Percentiles rank a stretch among this genome's conserved stretches.
These are phyloP conservation scores for Geotrichum klebahnii DNA, from an alignment of 1,139 yeast genomes.

Conservation along the genomic window DNA sequence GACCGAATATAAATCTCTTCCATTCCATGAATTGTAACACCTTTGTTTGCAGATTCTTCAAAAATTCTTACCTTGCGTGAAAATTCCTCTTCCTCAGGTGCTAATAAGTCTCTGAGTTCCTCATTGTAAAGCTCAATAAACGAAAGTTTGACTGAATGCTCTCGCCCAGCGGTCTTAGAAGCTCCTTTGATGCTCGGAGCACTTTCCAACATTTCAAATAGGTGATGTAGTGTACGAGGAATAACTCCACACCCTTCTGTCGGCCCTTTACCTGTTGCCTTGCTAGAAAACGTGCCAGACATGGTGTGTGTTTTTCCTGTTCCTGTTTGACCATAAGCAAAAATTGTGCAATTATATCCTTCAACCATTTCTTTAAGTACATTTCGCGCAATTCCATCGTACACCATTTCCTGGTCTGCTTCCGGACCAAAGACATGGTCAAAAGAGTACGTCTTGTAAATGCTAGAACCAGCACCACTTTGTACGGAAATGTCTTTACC, in stretches of 20 bases:
- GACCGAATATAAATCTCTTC: conserved; percentile 46
- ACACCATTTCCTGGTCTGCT: conserved; percentile 60
- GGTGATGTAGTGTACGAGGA: conserved; percentile 56
- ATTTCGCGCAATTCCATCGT: conserved; percentile 57
- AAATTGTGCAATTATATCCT: conserved; percentile 61
- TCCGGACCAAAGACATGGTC: conserved; percentile 73
- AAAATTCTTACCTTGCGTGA: conserved; percentile 43
- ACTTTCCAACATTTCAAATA: conserved; percentile 51
- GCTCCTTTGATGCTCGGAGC: conserved; percentile 30
- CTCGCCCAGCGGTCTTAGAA: conserved; percentile 32
- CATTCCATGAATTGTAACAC: conserved; percentile 48
- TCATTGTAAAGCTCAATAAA: conserved; percentile 74
- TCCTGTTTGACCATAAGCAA: conserved; percentile 89
- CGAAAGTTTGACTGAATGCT: conserved; percentile 61
- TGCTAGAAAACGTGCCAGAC: conserved; percentile 12
- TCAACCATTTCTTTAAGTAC: conserved; percentile 54
- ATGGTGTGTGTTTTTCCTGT: conserved; percentile 84
- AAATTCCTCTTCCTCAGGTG: conserved; percentile 30
- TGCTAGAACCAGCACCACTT: conserved; percentile 23
- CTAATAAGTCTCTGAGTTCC: conserved; percentile 56
- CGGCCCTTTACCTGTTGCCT: conserved; percentile 60
- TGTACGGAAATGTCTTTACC: conserved; percentile 57
- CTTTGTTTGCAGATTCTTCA: conserved; percentile 41
- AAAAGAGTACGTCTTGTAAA: conserved; percentile 53
- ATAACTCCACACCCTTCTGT: conserved; percentile 68